Evolutionary conservation across 495 filamentous ascomycete genomes (phyloP).

Genomic region (Aspergillus carlsbadensis): DNA sequence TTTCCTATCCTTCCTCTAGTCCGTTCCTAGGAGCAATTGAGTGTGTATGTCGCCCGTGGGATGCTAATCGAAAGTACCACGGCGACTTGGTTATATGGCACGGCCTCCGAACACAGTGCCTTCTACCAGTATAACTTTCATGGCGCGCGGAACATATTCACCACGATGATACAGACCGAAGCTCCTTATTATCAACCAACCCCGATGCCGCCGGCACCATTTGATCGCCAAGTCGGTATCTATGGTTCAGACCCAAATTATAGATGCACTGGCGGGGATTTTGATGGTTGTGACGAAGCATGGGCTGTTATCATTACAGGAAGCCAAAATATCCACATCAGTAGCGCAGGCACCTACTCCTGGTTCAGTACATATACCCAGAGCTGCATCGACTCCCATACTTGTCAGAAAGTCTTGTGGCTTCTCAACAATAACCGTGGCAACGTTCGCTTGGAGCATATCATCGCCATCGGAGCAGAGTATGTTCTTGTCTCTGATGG

Average conservation of each 20-base stretch:
- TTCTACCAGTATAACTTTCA: constrained; percentile 77
- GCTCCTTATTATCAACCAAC: constrained; percentile 65
- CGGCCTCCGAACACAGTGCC: constrained; percentile 66
- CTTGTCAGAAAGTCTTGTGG: constrained; percentile 9
- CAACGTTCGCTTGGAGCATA: constrained; percentile 6
- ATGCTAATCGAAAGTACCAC: constrained; percentile 10
- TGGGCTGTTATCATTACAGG: constrained; percentile 13
- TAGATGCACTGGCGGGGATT: background rate
- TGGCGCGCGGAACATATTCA: constrained; percentile 63
- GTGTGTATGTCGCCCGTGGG: constrained; percentile 10
- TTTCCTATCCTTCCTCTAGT: background rate
- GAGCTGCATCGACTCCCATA: constrained; percentile 12
- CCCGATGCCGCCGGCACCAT: constrained; percentile 55
- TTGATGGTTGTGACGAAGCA: constrained; percentile 6
- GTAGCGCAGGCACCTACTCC: constrained; percentile 11
- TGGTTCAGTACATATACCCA: constrained; percentile 14
- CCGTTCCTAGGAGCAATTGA: constrained; percentile 11
- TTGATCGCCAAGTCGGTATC: constrained; percentile 23
- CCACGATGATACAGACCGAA: constrained; percentile 76
- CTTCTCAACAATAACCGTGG: background rate
- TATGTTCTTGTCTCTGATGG: constrained; percentile 2
- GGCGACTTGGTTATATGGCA: constrained; percentile 61
- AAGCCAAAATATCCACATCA: constrained; percentile 7
- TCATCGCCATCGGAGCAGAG: constrained; percentile 8
- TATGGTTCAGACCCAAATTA: constrained; percentile 9